Evolutionary conservation across 345 rosid genomes (phyloP).

Genomic region (Rhodomyrtus tomentosa): DNA sequence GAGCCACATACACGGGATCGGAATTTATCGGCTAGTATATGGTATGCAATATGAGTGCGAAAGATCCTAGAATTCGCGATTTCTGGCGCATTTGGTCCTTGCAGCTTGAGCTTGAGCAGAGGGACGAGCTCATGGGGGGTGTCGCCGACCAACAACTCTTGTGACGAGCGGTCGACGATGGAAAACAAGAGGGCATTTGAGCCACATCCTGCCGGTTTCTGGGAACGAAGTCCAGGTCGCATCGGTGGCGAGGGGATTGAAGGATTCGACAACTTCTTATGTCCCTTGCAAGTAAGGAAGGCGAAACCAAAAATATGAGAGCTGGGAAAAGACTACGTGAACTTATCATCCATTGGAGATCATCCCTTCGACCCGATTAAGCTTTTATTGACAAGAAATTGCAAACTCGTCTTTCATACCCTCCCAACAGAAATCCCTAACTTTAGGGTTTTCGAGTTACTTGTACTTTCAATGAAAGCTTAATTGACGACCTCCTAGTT

Average conservation of each 20-base stretch:
- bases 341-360: not conserved
- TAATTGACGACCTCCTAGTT: too few species aligned
- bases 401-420: not conserved
- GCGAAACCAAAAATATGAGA: not conserved
- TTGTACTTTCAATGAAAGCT: too few species aligned
- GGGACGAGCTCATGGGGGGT: slow-evolving; percentile 1
- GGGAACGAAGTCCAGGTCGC: not conserved
- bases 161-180: not conserved
- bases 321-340: not conserved
- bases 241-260: not conserved
- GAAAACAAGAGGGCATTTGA: not conserved
- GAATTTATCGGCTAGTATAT: not conserved
- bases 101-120: not conserved
- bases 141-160: not conserved
- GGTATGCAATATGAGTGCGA: not conserved
- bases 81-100: not conserved
- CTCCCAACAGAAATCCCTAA: too few species aligned
- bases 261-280: not conserved
- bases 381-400: not conserved
- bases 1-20: not conserved
- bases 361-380: not conserved
- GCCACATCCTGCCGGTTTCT: slow-evolving; percentile 5
- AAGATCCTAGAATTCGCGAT: not conserved
- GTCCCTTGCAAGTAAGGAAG: not conserved
- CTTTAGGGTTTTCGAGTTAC: too few species aligned